Evolutionary conservation across 148 eudicot species (phyloP).

Genomic region (Silene latifolia): DNA sequence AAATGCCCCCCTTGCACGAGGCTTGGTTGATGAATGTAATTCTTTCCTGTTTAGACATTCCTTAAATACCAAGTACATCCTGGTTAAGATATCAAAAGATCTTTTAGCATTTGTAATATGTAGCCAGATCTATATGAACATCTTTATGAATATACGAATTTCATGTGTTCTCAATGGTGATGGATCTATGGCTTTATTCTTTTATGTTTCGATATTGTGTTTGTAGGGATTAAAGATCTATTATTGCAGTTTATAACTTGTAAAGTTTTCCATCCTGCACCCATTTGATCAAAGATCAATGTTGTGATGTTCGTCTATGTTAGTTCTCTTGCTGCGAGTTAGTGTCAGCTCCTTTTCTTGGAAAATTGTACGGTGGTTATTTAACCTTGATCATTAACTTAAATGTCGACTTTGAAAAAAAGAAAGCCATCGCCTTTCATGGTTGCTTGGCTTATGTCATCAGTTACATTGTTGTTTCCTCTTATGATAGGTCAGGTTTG

Average conservation of each 20-base stretch:
- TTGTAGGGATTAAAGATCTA: neutral
- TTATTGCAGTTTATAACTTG: neutral
- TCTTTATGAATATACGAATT: neutral
- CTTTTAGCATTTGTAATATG: neutral
- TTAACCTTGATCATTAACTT: neutral
- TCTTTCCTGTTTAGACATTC: neutral
- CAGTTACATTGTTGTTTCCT: too few species aligned
- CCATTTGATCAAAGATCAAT: neutral
- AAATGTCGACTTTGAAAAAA: too few species aligned
- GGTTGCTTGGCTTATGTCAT: too few species aligned
- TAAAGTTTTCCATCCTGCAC: neutral
- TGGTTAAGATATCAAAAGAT: neutral
- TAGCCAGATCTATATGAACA: neutral
- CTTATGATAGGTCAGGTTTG: too few species aligned
- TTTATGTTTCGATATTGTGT: neutral
- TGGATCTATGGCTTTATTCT: neutral
- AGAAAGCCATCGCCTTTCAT: too few species aligned
- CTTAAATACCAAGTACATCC: neutral
- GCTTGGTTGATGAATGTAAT: conserved; percentile 3
- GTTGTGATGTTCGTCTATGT: neutral
- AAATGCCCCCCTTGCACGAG: neutral
- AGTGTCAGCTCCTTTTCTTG: neutral
- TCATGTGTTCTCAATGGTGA: neutral
- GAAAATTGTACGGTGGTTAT: too few species aligned
- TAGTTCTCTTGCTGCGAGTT: neutral